Conservation (phyloP, 2,329 filamentous ascomycete species). For the Colletotrichum euphorbiae region DNA sequence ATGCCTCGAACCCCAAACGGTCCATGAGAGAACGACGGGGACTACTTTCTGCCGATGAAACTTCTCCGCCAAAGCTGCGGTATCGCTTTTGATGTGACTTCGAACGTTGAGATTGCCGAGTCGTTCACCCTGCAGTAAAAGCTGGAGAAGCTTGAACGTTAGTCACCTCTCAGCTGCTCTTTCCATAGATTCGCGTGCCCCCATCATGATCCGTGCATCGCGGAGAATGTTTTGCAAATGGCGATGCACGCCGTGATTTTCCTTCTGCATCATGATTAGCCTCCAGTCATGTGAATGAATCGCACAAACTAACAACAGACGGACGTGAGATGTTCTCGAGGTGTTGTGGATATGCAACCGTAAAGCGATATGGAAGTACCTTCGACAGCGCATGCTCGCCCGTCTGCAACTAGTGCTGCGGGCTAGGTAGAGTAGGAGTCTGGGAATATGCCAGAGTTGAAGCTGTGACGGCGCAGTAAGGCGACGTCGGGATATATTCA, state of each 20-base stretch:
- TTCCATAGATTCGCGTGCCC: conserved; percentile 10
- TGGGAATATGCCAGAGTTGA: conserved; percentile 2
- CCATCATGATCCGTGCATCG: conserved; percentile 1
- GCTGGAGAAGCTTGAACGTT: conserved; percentile 18
- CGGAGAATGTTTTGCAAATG: not conserved
- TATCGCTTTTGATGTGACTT: conserved; percentile 26
- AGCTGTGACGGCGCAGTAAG: conserved; percentile 20
- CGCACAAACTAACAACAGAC: not conserved
- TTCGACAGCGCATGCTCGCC: not conserved
- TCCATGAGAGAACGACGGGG: not conserved
- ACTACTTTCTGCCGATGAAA: conserved; percentile 14
- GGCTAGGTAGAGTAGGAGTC: not conserved
- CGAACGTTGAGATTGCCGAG: conserved; percentile 9
- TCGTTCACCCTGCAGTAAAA: conserved; percentile 3
- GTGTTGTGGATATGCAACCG: not conserved
- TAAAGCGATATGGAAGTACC: not conserved
- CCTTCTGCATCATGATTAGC: not conserved
- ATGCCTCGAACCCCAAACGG: not conserved
- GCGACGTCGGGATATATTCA: conserved; percentile 11
- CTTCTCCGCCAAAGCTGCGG: not conserved
- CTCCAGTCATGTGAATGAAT: not conserved
- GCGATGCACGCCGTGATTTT: conserved; percentile 7
- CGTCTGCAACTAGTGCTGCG: conserved; percentile 21
- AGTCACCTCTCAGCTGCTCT: conserved; percentile 14
- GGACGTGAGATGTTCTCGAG: not conserved